Percentiles rank a stretch among this genome's conserved stretches.
phyloP scores from a whole-genome alignment of 2,329 filamentous ascomycete genomes.

The Hypoxylon sp. region DNA sequence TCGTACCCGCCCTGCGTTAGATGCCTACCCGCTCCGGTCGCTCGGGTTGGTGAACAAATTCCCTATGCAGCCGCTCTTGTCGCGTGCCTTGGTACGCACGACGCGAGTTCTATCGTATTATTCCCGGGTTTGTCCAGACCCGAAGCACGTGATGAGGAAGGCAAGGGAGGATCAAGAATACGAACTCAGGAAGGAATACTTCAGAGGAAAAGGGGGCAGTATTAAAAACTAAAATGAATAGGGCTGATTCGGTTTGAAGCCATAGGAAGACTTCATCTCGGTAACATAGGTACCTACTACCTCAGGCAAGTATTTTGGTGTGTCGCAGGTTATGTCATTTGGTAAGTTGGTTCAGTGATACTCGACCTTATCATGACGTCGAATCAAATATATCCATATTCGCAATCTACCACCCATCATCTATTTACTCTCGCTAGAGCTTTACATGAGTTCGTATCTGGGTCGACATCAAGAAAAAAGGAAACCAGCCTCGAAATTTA shows the following conservation, averaged over 20 bases:
- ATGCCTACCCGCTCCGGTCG: neutral
- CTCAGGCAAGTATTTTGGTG: neutral
- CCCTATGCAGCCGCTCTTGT: neutral
- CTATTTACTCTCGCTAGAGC: neutral
- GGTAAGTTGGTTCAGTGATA: neutral
- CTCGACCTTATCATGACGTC: neutral
- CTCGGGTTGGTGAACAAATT: slow-evolving; percentile 1
- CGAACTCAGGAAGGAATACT: neutral
- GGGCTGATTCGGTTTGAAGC: neutral
- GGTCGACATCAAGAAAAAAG: slow-evolving; percentile 8
- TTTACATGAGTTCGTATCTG: no score
- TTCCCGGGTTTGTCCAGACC: neutral
- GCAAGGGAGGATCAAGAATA: neutral
- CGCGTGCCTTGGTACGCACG: neutral
- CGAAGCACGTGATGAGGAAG: neutral
- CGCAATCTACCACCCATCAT: neutral
- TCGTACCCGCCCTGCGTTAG: neutral
- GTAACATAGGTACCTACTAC: no score
- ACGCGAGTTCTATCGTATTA: neutral
- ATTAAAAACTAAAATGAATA: neutral
- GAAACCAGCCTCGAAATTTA: slow-evolving; percentile 15
- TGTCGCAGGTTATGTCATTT: neutral
- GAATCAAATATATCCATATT: neutral
- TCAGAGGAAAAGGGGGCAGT: neutral
- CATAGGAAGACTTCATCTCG: neutral